Base-by-base conservation (phyloP, 2,329 filamentous ascomycete genomes). In the Fusarium dlaminii region DNA sequence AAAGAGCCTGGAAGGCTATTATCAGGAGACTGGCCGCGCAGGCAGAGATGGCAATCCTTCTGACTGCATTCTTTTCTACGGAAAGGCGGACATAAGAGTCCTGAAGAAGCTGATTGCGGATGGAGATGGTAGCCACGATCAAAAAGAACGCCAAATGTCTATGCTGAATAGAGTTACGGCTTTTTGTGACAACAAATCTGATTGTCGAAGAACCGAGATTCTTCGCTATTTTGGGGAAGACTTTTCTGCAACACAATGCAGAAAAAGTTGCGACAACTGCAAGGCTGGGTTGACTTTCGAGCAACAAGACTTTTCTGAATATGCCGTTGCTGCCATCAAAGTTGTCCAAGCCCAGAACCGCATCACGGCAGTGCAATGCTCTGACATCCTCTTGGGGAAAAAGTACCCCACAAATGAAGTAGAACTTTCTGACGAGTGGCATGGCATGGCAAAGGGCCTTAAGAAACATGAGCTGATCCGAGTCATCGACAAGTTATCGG, bases 1-100 rank as follows among this genome's bases (percentile, higher is more conserved):
- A 3, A 98, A 99, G 83, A 98, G 94, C 77, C 85, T 99, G 61
- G 96, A 99, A 83, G 96, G 96, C 2, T 99, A 99, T 82, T 99
- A 99, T 79, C 96, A 99, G 81, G 96, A 99, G 82, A 99, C 96
- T 49, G 96, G 96, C 3, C 93, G 96, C 77, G 96, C 97, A 66
- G 96, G 96, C 12, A 90, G 96, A 80, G 96, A 99, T 81, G 96
- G 96, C 14, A 91, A 94, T 75, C 89, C 88, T 27, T 98, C 96
- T 12, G 92, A 93, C 66, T 99, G 96, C 84, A 96, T 95, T 80
- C 88, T 99, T 20, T 98, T 92, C 82, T 99, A 96, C 78, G 90
- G 90, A 49, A 97, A 94, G 79, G 88, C 86, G 68, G 96, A 99
- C 80, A 91, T 93, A 58, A 89, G 87, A 55, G 88, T 90, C 60